A percentile compares a stretch with the other conserved stretches of the same genome.
These are phyloP conservation scores for Cladosporium sp. DNA, from an alignment of 2,329 filamentous ascomycete genomes.

Conservation along the genomic window DNA sequence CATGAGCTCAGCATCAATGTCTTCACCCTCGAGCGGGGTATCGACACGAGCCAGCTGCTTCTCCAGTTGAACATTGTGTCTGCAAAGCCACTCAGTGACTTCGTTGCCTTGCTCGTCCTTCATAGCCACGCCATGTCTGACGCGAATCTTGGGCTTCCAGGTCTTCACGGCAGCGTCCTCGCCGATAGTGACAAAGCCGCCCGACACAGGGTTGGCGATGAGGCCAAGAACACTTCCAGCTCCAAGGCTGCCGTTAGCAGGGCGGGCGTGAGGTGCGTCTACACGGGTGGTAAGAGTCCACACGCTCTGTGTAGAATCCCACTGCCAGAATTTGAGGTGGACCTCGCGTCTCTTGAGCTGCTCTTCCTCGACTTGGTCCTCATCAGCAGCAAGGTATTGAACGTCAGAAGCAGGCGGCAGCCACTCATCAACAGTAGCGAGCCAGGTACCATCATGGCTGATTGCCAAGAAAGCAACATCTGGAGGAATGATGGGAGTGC, in stretches of 20 bases:
- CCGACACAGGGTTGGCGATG: conserved; percentile 61
- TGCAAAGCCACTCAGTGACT: conserved; percentile 65
- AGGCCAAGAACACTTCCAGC: conserved; percentile 65
- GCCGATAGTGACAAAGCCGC: conserved; percentile 79
- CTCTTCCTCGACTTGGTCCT: conserved; percentile 35
- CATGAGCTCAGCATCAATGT: conserved; percentile 32
- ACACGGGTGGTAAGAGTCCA: conserved; percentile 79
- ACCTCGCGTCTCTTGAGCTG: conserved; percentile 59
- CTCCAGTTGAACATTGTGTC: conserved; percentile 48
- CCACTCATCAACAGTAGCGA: conserved; percentile 92
- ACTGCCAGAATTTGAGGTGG: conserved; percentile 87
- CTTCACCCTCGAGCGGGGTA: conserved; percentile 31
- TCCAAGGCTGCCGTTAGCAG: conserved; percentile 20
- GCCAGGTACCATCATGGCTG: conserved; percentile 77
- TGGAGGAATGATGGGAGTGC: conserved; percentile 69
- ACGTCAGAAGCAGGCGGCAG: conserved; percentile 66
- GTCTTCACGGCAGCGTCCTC: conserved; percentile 71
- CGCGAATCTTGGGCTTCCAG: conserved; percentile 71
- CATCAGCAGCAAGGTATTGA: conserved; percentile 47
- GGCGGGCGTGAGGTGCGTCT: conserved; percentile 67
- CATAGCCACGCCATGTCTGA: conserved; percentile 62
- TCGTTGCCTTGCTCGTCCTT: conserved; percentile 42
- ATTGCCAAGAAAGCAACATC: conserved; percentile 70
- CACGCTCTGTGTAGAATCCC: conserved; percentile 47
- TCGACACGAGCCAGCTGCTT: conserved; percentile 23